Conservation (phyloP, 768 basidiomycete genomes). For the Tulasnella sp. region DNA sequence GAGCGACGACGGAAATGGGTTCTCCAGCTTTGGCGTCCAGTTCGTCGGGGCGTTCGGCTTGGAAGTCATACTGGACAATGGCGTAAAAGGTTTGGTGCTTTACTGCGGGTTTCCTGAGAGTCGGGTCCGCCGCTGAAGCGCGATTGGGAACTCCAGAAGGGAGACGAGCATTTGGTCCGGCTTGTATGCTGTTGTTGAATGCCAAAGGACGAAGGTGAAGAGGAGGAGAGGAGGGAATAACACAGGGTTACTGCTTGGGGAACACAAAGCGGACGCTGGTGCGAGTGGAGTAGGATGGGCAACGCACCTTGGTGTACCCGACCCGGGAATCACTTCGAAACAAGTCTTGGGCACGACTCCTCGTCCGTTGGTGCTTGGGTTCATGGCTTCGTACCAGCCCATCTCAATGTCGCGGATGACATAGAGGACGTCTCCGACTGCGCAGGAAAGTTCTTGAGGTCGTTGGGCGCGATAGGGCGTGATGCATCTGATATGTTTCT, state of each 20-base stretch:
- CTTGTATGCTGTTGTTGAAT: conserved; percentile 23
- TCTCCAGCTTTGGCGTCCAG: conserved; percentile 93
- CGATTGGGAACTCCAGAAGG: conserved; percentile 24
- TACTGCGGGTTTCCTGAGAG: conserved; percentile 24
- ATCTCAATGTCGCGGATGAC: conserved; percentile 45
- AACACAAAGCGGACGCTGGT: neutral
- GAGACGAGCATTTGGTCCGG: conserved; percentile 30
- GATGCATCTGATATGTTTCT: conserved; percentile 91
- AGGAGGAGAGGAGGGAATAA: neutral
- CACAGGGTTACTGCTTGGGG: conserved; percentile 10
- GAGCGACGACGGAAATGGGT: conserved; percentile 92
- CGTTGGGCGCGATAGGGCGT: conserved; percentile 59
- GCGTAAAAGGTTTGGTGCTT: conserved; percentile 80
- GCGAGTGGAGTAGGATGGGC: neutral
- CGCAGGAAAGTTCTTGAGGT: conserved; percentile 84
- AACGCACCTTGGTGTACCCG: conserved; percentile 33
- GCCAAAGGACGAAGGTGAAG: conserved; percentile 14
- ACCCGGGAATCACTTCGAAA: conserved; percentile 90
- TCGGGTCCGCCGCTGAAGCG: conserved; percentile 30
- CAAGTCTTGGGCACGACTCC: conserved; percentile 82
- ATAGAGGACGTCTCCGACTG: conserved; percentile 96
- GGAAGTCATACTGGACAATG: conserved; percentile 91
- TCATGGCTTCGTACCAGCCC: conserved; percentile 90
- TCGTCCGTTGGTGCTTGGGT: conserved; percentile 84
- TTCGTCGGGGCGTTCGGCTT: conserved; percentile 93